These are phyloP conservation scores for Nasturtium officinale DNA, from an alignment of 345 rosid species.

Conservation along the genomic window DNA sequence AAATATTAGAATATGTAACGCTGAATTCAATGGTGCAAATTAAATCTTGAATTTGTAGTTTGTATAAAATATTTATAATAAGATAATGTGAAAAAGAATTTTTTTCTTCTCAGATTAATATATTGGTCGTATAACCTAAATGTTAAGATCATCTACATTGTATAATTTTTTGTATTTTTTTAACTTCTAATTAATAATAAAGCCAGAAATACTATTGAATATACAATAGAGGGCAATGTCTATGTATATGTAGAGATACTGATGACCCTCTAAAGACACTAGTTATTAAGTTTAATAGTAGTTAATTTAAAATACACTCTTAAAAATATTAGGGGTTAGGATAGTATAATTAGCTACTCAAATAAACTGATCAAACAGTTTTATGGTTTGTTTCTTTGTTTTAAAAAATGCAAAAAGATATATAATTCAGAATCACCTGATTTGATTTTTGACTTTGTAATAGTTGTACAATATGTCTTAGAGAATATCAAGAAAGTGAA, in stretches of 20 bases:
- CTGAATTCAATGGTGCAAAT: not conserved
- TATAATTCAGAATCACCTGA: conserved; percentile 53
- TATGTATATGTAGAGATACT: no score
- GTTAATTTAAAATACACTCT: no score
- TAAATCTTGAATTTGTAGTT: conserved; percentile 9
- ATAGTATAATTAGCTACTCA: not conserved
- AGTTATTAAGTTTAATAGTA: no score
- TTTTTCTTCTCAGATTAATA: not conserved
- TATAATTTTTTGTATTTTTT: no score
- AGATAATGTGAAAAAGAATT: not conserved
- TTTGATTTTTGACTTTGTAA: conserved; percentile 54
- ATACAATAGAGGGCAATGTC: no score
- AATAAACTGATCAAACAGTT: not conserved
- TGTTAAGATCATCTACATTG: no score
- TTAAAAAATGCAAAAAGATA: conserved; percentile 62
- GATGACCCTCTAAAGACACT: no score
- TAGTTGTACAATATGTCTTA: conserved; percentile 86
- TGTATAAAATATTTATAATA: not conserved
- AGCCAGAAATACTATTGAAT: no score
- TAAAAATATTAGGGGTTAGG: no score
- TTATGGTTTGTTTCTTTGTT: conserved; percentile 45
- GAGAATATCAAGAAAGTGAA: conserved; percentile 73
- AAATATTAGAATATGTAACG: not conserved
- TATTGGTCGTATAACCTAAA: conserved; percentile 15
- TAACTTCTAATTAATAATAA: no score